Conservation (phyloP, 345 rosid species). For the Gossypium ekmanianum region DNA sequence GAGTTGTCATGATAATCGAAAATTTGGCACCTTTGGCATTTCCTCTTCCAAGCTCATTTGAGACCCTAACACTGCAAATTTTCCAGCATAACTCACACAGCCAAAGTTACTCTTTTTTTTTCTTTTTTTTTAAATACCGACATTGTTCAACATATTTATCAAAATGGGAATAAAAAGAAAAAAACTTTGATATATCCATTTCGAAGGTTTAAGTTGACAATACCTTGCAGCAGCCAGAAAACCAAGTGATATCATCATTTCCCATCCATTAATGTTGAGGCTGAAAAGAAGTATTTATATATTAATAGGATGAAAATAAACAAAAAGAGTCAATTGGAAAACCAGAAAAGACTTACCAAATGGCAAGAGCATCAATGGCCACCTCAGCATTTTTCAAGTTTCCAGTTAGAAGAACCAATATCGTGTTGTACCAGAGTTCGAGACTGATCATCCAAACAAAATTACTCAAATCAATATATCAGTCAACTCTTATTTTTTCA, state of each 20-base stretch:
- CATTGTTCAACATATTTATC: no score
- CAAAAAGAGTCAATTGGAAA: background rate
- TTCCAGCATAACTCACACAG: background rate
- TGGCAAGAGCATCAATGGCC: conserved; percentile 73
- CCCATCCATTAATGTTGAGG: conserved; percentile 69
- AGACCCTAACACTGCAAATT: conserved; percentile 61
- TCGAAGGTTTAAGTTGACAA: background rate
- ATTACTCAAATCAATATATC: conserved; percentile 11
- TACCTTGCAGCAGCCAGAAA: conserved; percentile 79
- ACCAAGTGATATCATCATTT: conserved; percentile 86
- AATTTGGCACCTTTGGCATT: conserved; percentile 53
- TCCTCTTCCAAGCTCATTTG: conserved; percentile 79
- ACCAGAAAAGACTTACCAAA: conserved; percentile 47
- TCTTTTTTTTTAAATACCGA: no score
- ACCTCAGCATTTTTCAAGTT: conserved; percentile 63
- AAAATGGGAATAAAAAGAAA: no score
- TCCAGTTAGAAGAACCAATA: conserved; percentile 67
- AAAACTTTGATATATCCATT: no score
- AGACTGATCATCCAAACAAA: conserved; percentile 39
- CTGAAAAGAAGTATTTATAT: conserved; percentile 29
- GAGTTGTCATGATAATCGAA: conserved; percentile 36
- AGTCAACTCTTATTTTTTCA: background rate
- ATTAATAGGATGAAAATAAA: background rate
- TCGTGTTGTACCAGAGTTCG: conserved; percentile 82
- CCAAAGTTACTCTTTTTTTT: background rate